A percentile compares a stretch with the other conserved stretches of the same genome.
These are phyloP conservation scores for Raphidocelis subcapitata DNA, from an alignment of 139 green algal genomes.

Conservation along the genomic window DNA sequence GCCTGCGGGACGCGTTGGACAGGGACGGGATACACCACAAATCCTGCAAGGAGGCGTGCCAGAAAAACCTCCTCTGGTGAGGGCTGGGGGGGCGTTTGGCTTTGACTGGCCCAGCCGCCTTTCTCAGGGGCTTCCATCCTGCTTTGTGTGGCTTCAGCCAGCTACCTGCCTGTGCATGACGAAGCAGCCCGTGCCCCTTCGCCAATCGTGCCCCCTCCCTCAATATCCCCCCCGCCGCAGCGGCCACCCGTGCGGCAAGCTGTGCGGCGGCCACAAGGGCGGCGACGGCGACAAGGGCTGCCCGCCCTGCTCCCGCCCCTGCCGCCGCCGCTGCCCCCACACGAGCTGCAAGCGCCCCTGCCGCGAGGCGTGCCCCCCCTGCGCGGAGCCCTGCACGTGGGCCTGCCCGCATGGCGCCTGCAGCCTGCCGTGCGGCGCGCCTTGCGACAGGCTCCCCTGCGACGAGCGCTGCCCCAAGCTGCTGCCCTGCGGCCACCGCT, in stretches of 20 bases:
- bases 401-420: conserved; percentile 52
- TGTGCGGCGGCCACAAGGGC: conserved; percentile 5
- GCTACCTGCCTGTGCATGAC: no score
- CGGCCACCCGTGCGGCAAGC: conserved; percentile 28
- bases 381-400: conserved; percentile 59
- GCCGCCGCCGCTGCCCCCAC: conserved; percentile 37
- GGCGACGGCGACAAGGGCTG: conserved; percentile 33
- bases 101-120: no score
- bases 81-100: no score
- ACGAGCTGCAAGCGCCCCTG: conserved; percentile 36
- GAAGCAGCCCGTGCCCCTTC: no score
- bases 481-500: conserved; percentile 55
- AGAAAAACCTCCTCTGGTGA: no score
- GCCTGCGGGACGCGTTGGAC: no score
- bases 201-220: no score
- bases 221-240: no score
- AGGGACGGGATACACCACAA: no score
- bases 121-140: no score
- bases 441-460: conserved; percentile 67
- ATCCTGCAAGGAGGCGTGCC: conserved; percentile 15
- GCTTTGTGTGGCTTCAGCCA: no score
- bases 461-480: conserved; percentile 51
- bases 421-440: conserved; percentile 59
- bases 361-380: conserved; percentile 48
- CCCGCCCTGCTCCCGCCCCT: conserved; percentile 26